phyloP scores from a whole-genome alignment of 1,139 yeast genomes.

The Ogataea hybrid region DNA sequence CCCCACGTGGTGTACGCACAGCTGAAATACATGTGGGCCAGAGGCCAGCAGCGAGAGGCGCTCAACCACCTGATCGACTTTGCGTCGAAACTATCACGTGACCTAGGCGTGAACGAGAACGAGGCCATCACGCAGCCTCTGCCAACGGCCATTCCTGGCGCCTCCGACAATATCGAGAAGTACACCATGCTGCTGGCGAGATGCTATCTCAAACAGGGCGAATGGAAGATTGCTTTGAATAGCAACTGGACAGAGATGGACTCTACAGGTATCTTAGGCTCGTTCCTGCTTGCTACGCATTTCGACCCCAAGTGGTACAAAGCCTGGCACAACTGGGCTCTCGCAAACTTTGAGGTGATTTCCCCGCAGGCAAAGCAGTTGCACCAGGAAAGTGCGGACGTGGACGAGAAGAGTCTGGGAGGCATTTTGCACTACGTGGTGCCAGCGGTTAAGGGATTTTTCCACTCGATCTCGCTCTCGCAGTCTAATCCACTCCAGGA shows the following conservation, averaged over 20 bases:
- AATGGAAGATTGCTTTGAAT: constrained; percentile 89
- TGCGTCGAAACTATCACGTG: constrained; percentile 87
- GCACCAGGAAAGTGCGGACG: constrained; percentile 18
- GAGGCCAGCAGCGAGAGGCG: constrained; percentile 87
- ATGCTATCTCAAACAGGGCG: constrained; percentile 96
- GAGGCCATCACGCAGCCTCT: constrained; percentile 87
- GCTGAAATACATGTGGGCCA: constrained; percentile 95
- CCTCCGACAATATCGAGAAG: no score
- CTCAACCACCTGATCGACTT: constrained; percentile 82
- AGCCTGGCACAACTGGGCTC: constrained; percentile 99
- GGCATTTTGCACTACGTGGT: constrained; percentile 73
- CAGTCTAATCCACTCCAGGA: constrained; percentile 88
- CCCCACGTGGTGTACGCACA: constrained; percentile 98
- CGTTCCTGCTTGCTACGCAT: constrained; percentile 90
- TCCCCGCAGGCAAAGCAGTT: constrained; percentile 45
- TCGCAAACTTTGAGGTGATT: constrained; percentile 94
- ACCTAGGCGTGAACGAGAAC: constrained; percentile 74
- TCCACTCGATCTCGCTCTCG: constrained; percentile 89
- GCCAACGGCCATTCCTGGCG: constrained; percentile 75
- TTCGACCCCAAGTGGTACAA: constrained; percentile 94
- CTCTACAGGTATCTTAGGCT: constrained; percentile 81
- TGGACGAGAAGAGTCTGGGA: constrained; percentile 31
- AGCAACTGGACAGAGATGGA: constrained; percentile 77
- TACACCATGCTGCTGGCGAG: no score
- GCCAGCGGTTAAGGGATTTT: constrained; percentile 93